Evolutionary conservation across 2,329 filamentous ascomycete species (phyloP).

Genomic region (Celoporthe dispersa): DNA sequence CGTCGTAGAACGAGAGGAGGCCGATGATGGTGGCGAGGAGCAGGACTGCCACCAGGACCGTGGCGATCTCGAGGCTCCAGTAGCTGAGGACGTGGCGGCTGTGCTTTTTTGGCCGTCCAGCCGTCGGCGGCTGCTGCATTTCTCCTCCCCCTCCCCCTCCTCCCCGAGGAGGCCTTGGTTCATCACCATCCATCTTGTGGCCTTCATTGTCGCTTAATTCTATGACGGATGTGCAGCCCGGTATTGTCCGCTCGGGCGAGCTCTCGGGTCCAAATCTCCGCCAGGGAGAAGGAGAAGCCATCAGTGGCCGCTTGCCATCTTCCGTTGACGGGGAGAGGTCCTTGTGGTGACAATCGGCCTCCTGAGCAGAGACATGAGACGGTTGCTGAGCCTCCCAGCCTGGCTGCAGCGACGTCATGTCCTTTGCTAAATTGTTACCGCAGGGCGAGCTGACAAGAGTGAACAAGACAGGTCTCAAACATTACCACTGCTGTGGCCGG

Average conservation of each 20-base stretch:
- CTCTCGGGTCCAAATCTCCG: neutral
- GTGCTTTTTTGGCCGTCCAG: slow-evolving; percentile 11
- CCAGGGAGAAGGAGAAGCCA: neutral
- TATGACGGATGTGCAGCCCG: slow-evolving; percentile 6
- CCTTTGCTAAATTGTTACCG: neutral
- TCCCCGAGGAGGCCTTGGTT: neutral
- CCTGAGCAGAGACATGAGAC: neutral
- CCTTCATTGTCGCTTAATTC: neutral
- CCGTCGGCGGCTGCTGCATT: neutral
- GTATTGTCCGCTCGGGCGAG: neutral
- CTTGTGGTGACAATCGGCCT: too few relatives aligned
- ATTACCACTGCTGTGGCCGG: neutral
- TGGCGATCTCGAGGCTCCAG: slow-evolving; percentile 25
- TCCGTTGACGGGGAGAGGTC: neutral
- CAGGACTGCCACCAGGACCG: slow-evolving; percentile 18
- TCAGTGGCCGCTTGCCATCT: slow-evolving; percentile 7
- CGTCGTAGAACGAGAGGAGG: slow-evolving; percentile 20
- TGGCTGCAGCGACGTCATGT: slow-evolving; percentile 15
- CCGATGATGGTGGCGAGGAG: slow-evolving; percentile 25
- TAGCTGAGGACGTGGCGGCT: slow-evolving; percentile 17
- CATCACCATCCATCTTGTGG: neutral
- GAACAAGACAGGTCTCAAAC: neutral
- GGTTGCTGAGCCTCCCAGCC: slow-evolving; percentile 22
- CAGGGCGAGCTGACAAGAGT: neutral
- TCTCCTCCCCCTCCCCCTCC: too few relatives aligned